Base-by-base conservation (phyloP, 1,284 basidiomycete species). In the Lentinula novae-zelandiae region DNA sequence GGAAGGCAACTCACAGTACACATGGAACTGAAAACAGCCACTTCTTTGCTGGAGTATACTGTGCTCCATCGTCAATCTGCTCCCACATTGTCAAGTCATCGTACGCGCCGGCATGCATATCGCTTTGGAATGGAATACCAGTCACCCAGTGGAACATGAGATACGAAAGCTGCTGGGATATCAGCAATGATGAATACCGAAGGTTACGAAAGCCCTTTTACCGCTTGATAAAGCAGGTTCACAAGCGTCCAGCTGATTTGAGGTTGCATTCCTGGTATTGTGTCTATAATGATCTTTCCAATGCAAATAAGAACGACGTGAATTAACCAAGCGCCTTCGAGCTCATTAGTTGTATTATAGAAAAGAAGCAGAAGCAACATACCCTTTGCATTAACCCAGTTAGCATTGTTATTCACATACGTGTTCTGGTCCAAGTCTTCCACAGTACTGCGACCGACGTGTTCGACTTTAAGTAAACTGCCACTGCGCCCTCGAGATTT, bases 331-430 rank as follows among this genome's bases (percentile, higher is more conserved):
- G 97, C 96, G 64, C 95, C 95, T 96, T 67, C 22, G 22, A 31
- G 34, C 42, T 36, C 46, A 53, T 40, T 22, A n/a, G 17, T 40
- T 52, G 27, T 2, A 46, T 20, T 20, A 46, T 8, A 46, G 5
- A 38, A 22, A 54, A 31, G 44, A 34, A 62, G 27, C 46, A 40
- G 22, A 57, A 20, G 40, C 38, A 5, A 42, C 84, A 62, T 56
- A 95, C 96, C 96, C 77, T 99, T 99, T 64, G 92, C 87, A 72
- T 99, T 98, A 70, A 99, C 97, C 96, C 96, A 99, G 70, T 95
- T 89, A 8, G 95, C 95, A 73, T 99, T 99, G 68, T 93, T 86
- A 73, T 98, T 98, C 57, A 86, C 82, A 68, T 92, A 94, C 49
- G 88, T 85, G 64, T 86, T 88, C 67, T 92, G 84, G 75, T 96